Evolutionary conservation across 78 protist genomes (phyloP).

Genomic region (Bodo saltans): DNA sequence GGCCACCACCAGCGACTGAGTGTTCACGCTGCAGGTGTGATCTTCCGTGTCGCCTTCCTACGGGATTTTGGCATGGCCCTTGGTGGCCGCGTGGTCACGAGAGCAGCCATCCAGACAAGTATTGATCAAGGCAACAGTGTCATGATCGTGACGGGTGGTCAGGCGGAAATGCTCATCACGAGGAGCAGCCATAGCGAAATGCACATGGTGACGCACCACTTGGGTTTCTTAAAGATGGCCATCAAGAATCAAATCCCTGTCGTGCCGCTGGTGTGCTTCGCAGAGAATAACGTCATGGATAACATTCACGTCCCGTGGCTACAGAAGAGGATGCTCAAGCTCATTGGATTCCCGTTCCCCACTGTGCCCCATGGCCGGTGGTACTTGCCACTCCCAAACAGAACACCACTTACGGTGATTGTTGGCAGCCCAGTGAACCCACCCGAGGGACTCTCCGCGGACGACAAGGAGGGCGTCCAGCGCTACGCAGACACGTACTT

Average conservation of each 20-base stretch:
- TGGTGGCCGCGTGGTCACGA: slow-evolving; percentile 18
- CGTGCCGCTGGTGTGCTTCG: slow-evolving; percentile 25
- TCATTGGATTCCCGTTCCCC: slow-evolving; percentile 23
- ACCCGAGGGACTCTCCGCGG: background rate
- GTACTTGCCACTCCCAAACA: slow-evolving; percentile 7
- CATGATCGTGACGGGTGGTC: slow-evolving; percentile 32
- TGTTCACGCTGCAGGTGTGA: slow-evolving; percentile 1
- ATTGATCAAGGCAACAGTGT: background rate
- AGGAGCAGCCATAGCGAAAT: background rate
- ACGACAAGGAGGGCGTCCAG: background rate
- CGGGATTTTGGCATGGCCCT: background rate
- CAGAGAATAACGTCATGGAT: slow-evolving; percentile 2
- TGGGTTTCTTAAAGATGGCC: slow-evolving; percentile 19
- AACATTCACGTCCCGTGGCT: background rate
- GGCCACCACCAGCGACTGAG: background rate
- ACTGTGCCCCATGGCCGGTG: slow-evolving; percentile 21
- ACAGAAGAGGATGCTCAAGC: background rate
- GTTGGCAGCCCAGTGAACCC: slow-evolving; percentile 2
- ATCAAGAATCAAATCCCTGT: background rate
- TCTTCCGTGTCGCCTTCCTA: background rate
- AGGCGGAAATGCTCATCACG: slow-evolving; percentile 25
- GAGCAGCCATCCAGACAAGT: background rate
- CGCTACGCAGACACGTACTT: background rate
- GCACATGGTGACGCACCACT: background rate
- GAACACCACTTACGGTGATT: background rate